Conservation (phyloP, 2,329 filamentous ascomycete genomes). For the Magnaporthiopsis incrustans region DNA sequence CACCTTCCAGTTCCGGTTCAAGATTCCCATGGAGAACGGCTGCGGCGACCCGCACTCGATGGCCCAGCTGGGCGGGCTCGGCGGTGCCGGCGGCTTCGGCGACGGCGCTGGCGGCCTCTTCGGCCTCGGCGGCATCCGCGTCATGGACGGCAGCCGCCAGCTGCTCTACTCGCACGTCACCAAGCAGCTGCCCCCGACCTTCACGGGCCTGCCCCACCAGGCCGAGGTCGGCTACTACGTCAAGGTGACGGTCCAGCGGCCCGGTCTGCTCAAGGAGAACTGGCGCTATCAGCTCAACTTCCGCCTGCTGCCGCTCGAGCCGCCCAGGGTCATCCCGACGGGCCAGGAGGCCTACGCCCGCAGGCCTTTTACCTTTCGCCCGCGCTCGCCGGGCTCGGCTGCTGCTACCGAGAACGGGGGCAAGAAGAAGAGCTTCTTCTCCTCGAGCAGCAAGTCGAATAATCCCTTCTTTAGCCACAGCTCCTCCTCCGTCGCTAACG, state of each 20-base stretch:
- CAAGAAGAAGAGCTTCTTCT: constrained; percentile 47
- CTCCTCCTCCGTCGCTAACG: not conserved
- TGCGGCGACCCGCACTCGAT: constrained; percentile 50
- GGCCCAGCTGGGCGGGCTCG: constrained; percentile 44
- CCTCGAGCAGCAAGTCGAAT: constrained; percentile 37
- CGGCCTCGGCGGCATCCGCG: constrained; percentile 44
- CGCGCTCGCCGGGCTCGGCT: constrained; percentile 25
- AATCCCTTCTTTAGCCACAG: constrained; percentile 5
- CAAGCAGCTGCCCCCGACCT: constrained; percentile 77
- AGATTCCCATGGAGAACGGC: constrained; percentile 68
- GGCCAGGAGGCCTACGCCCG: constrained; percentile 79
- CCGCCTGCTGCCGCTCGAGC: constrained; percentile 89
- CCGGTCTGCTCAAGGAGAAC: constrained; percentile 84
- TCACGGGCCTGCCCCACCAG: constrained; percentile 78
- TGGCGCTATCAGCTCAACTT: constrained; percentile 62
- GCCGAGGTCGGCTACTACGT: constrained; percentile 91
- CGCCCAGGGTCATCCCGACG: constrained; percentile 59
- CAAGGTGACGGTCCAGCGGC: constrained; percentile 90
- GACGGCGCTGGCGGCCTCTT: constrained; percentile 33
- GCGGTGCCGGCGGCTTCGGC: constrained; percentile 43
- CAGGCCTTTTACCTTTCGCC: constrained; percentile 53
- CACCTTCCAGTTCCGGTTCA: constrained; percentile 71
- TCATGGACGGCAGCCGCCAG: constrained; percentile 57
- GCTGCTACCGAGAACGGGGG: constrained; percentile 18
- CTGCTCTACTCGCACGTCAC: constrained; percentile 65